Evolutionary conservation across 306 rosid species (phyloP), one percentile per base, ranked within the genome.

Genomic region (Malus fusca): DNA sequence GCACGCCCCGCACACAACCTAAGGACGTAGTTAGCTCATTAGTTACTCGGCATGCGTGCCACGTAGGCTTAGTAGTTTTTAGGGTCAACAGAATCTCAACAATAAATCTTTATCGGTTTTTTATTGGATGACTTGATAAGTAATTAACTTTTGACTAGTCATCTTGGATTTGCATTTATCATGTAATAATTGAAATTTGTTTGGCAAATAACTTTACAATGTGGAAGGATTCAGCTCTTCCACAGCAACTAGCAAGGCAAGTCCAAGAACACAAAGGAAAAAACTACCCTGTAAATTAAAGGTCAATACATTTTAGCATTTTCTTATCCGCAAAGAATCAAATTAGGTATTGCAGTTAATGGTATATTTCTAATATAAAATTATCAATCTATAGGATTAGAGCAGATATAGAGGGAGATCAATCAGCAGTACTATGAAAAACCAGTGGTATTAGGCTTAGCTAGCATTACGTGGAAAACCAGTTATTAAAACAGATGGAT

Each of bases 191-290:
- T 66, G 25, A 37, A 66, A 66, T 33, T 18, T 8, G 11, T 5
- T 13, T 18, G 42, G 42, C 22, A 30, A 64, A 64, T 17, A 18
- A 19, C 46, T 31, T 65, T 65, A 35, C 19, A 3, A 40, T 67
- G 72, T 13, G 56, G 71, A 67, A 26, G 66, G 33, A 31, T 56
- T 44, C 56, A 68, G 72, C 72, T 68, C 37, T 66, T 66, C 52
- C 69, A 66, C 52, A 21, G 19, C 23, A 33, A 65, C 46, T 35
- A 66, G 69, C 18, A 66, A 19, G 40, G 12, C 2, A 25, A 33
- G 46, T 23, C 9, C 73, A 44, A 25, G 40, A 69, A 46, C 40
- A 69, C 43, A 64, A 63, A 68, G 4, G 18, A 23, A 44, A 46
- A 44, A 44, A 22, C 18, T 1, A 67, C 28, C 28, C 44, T 52